Base-by-base conservation (phyloP, 495 filamentous ascomycete species). In the Xeromyces bisporus region DNA sequence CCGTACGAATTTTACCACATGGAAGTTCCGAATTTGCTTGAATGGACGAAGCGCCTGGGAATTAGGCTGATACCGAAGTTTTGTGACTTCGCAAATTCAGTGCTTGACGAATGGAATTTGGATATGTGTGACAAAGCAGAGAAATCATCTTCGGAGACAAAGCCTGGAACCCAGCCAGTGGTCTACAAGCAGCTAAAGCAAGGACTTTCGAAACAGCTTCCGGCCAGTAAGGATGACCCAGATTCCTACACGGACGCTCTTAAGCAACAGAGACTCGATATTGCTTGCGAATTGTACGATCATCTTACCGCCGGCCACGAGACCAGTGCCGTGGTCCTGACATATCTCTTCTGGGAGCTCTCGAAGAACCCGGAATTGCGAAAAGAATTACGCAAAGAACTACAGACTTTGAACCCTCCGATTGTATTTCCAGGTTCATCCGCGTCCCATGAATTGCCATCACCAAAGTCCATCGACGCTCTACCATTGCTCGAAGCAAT, bases 301-400 rank as follows among this genome's bases (percentile, higher is more conserved):
- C 79, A 86, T 34, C 55, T 81, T 9, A 67, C 74, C 1, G 81
- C 80, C 0, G 81, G 80, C 10, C 79, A 83, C 41, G 82, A 89
- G 46, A 86, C 80, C 0, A 71, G 73, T 10, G 77, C 73, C 15
- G 71, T 86, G 7, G 67, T 69, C 0, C 57, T 91, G 7, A 79
- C 76, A 2, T 91, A 84, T 36, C 42, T 80, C 0, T 53, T 72
- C 17, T 77, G 73, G 60, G 65, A 81, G 38, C 58, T 89, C 9
- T 79, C 73, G 2, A 58, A 53, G 25, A 55, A 68, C 26, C 57
- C 58, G 0, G 40, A 58, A 0, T 42, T 79, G 6, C 80, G 85
- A 44, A 36, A 43, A 3, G 44, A 53, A 13, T 68, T 89, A 0
- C 67, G 69, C 4, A 34, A 51, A 2, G 80, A 86, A 44, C 60